phyloP scores from a whole-genome alignment of 73 alveolate genomes.

The Breviolum minutum region DNA sequence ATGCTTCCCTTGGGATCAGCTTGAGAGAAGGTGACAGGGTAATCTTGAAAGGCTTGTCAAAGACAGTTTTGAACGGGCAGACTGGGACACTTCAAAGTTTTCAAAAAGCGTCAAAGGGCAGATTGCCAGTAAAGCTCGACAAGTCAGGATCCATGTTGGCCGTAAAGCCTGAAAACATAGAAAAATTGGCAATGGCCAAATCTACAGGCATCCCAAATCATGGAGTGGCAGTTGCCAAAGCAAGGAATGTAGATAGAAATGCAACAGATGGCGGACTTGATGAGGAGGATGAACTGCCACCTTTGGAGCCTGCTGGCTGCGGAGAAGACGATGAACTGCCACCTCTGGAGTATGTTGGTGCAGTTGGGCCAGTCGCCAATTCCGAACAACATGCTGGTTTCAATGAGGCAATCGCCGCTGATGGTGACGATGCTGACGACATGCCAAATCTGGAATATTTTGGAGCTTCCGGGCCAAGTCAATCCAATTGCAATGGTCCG shows the following conservation, averaged over 20 bases:
- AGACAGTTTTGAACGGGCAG: slow-evolving; percentile 61
- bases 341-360: slow-evolving; percentile 50
- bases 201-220: not conserved
- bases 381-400: not conserved
- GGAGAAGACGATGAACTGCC: slow-evolving; percentile 5
- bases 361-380: too few species aligned
- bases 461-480: not conserved
- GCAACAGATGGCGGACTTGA: not conserved
- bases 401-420: not conserved
- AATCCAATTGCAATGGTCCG: not conserved
- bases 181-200: not conserved
- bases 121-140: slow-evolving; percentile 66
- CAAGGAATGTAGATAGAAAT: slow-evolving; percentile 15
- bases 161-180: slow-evolving; percentile 35
- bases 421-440: slow-evolving; percentile 20
- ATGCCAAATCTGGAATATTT: slow-evolving; percentile 71
- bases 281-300: slow-evolving; percentile 47
- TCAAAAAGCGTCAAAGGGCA: slow-evolving; percentile 25
- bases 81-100: slow-evolving; percentile 54
- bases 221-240: slow-evolving; percentile 30
- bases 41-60: slow-evolving; percentile 49
- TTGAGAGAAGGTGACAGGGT: slow-evolving; percentile 71
- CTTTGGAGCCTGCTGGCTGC: slow-evolving; percentile 3
- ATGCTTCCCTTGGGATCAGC: slow-evolving; percentile 36
- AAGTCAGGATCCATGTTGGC: slow-evolving; percentile 34